These are phyloP conservation scores for Lentinula edodes DNA, from an alignment of 768 basidiomycete species.

Conservation along the genomic window DNA sequence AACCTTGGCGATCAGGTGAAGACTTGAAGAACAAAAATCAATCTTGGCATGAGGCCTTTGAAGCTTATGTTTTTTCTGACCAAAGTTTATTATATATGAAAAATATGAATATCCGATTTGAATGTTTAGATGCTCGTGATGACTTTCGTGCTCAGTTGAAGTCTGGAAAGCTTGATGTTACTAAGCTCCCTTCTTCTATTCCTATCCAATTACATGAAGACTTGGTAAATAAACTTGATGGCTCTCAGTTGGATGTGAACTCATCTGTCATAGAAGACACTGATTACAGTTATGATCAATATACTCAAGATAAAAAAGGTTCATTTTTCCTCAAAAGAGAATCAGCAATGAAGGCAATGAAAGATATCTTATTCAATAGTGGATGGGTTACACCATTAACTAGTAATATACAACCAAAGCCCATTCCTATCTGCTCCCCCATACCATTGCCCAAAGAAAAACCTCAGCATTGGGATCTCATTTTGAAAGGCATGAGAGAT, in stretches of 20 bases:
- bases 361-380: no score
- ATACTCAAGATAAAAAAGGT: no score
- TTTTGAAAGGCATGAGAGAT: no score
- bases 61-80: conserved; percentile 11
- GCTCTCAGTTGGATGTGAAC: not conserved
- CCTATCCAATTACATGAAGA: not conserved
- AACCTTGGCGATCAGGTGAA: conserved; percentile 19
- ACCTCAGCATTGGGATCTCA: no score
- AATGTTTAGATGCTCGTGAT: conserved; percentile 30
- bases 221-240: not conserved
- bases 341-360: no score
- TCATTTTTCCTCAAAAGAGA: no score
- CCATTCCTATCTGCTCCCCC: no score
- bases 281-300: no score
- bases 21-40: conserved; percentile 14
- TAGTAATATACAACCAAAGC: no score
- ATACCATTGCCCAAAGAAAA: no score
- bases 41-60: conserved; percentile 20
- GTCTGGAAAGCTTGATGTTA: not conserved
- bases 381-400: no score
- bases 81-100: conserved; percentile 12
- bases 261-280: not conserved
- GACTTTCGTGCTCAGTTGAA: conserved; percentile 18
- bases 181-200: not conserved
- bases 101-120: conserved; percentile 27